These are phyloP conservation scores for Xylaria cubensis DNA, from an alignment of 495 filamentous ascomycete genomes.

Conservation along the genomic window DNA sequence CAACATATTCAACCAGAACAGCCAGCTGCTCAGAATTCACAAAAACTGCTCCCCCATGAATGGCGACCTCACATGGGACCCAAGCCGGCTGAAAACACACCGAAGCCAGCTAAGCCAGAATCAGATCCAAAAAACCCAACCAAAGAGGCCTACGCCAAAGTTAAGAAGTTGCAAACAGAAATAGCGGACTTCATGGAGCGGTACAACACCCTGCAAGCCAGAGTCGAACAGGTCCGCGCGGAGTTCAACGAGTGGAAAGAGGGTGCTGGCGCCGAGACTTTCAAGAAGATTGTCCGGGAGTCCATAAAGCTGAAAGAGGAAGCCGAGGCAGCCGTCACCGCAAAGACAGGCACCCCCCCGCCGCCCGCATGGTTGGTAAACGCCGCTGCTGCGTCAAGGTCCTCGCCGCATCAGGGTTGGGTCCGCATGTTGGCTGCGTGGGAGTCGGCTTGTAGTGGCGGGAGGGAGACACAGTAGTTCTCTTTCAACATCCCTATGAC, in stretches of 20 bases:
- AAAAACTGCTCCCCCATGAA: neutral
- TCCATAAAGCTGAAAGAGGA: neutral
- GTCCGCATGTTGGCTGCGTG: neutral
- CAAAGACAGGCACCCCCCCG: neutral
- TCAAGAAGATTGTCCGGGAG: neutral
- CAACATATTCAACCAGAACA: too few species aligned
- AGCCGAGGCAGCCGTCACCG: neutral
- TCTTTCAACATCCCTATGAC: too few species aligned
- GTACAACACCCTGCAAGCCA: too few species aligned
- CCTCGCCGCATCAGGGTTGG: neutral
- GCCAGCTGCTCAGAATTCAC: too few species aligned
- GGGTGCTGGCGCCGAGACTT: too few species aligned
- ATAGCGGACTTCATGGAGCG: too few species aligned
- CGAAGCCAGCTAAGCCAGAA: neutral
- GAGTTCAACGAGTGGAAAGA: too few species aligned
- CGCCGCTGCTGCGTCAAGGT: neutral
- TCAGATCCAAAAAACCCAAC: neutral
- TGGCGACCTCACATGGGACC: neutral
- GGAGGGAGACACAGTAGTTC: neutral
- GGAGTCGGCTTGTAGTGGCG: neutral
- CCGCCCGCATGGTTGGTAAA: neutral
- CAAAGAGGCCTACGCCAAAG: neutral
- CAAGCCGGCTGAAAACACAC: too few species aligned
- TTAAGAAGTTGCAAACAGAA: neutral
- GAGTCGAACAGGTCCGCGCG: too few species aligned